Conservation (phyloP, 1,284 basidiomycete genomes). For the Kalmanozyma brasiliensis region DNA sequence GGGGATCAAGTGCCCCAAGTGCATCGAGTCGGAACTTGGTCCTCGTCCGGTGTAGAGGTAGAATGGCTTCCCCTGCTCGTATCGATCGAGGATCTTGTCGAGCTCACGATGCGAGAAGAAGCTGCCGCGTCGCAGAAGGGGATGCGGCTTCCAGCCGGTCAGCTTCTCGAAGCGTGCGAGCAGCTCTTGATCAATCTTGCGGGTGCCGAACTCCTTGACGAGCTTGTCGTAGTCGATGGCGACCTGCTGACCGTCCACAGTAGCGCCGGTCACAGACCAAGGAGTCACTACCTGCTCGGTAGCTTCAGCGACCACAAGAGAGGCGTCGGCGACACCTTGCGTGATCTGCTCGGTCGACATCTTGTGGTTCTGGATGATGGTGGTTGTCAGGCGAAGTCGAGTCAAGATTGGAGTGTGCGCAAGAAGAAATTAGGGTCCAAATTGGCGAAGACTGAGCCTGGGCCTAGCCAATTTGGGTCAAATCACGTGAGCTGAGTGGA, state of each 20-base stretch:
- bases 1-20: constrained; percentile 96
- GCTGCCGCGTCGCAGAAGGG: constrained; percentile 87
- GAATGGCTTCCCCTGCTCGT: constrained; percentile 96
- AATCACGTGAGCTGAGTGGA: constrained; percentile 42
- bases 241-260: constrained; percentile 84
- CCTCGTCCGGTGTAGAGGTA: constrained; percentile 98
- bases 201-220: constrained; percentile 91
- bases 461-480: too few species aligned
- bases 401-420: constrained; percentile 13
- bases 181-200: constrained; percentile 79
- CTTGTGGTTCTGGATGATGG: neutral
- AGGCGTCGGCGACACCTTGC: constrained; percentile 47
- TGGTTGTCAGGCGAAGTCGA: constrained; percentile 9
- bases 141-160: constrained; percentile 90
- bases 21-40: constrained; percentile 95
- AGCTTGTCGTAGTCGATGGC: constrained; percentile 92
- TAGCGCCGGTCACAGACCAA: constrained; percentile 95
- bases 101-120: constrained; percentile 99
- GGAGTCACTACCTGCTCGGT: constrained; percentile 86
- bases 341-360: constrained; percentile 49
- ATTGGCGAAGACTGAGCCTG: too few species aligned
- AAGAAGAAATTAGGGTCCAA: constrained; percentile 26
- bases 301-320: constrained; percentile 45
- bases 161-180: constrained; percentile 89
- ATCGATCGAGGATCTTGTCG: constrained; percentile 90